These are phyloP conservation scores for Fusarium buxicola DNA, from an alignment of 2,329 filamentous ascomycete species.

Conservation along the genomic window DNA sequence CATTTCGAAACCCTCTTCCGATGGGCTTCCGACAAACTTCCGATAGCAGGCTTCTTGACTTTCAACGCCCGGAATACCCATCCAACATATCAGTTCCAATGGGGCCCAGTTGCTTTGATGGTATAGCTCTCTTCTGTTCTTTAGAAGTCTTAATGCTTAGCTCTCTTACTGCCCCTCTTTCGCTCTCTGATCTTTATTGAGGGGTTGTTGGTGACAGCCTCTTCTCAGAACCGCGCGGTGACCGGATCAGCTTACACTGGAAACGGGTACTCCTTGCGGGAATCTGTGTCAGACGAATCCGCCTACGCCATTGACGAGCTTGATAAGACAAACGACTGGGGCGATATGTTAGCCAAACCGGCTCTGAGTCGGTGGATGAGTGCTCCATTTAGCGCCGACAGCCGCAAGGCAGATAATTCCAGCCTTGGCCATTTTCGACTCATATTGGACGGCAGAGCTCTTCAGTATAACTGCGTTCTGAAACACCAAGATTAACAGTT, in stretches of 20 bases:
- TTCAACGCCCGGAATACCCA: too few relatives aligned
- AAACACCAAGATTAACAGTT: background rate
- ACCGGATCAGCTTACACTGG: slow-evolving; percentile 65
- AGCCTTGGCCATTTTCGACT: slow-evolving; percentile 51
- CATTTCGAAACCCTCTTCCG: too few relatives aligned
- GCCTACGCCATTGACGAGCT: slow-evolving; percentile 80
- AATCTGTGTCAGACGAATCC: slow-evolving; percentile 71
- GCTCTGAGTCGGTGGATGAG: slow-evolving; percentile 66
- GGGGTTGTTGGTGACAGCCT: too few relatives aligned
- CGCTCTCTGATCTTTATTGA: too few relatives aligned
- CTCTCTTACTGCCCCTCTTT: too few relatives aligned
- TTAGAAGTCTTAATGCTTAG: too few relatives aligned
- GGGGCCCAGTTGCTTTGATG: too few relatives aligned
- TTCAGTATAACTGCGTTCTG: slow-evolving; percentile 17
- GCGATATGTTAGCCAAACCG: slow-evolving; percentile 61
- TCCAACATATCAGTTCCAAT: too few relatives aligned
- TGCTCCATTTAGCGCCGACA: slow-evolving; percentile 65
- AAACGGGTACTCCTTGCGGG: slow-evolving; percentile 69
- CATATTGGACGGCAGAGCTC: slow-evolving; percentile 18
- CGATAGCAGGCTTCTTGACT: too few relatives aligned
- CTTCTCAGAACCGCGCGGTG: too few relatives aligned
- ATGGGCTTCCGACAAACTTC: too few relatives aligned
- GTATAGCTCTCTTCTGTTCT: background rate
- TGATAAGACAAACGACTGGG: slow-evolving; percentile 68
- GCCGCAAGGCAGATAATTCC: slow-evolving; percentile 69